Evolutionary conservation across 768 basidiomycete species (phyloP).

Genomic region (Hygrophorus pudorinus): DNA sequence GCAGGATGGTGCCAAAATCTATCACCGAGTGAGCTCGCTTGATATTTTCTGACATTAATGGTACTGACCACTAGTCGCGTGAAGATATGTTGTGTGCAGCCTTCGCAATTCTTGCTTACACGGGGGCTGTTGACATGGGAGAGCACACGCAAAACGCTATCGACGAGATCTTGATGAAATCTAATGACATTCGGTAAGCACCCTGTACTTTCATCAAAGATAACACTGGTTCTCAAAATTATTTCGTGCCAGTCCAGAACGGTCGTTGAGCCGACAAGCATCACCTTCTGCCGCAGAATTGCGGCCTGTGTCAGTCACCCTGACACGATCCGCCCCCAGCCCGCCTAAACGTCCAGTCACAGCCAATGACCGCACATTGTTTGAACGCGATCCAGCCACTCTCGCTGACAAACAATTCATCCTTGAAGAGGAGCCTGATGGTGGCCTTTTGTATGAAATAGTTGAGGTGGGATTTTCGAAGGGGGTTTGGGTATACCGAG

Average conservation of each 20-base stretch:
- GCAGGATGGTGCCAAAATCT: neutral
- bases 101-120: neutral
- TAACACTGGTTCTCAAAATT: neutral
- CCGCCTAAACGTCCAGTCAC: neutral
- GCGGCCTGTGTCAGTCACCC: neutral
- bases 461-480: neutral
- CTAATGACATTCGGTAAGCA: neutral
- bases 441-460: neutral
- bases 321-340: neutral
- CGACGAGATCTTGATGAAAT: conserved; percentile 1
- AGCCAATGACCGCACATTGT: neutral
- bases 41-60: neutral
- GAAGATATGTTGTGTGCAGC: conserved; percentile 3
- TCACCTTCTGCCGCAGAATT: neutral
- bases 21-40: conserved; percentile 1
- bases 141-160: neutral
- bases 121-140: neutral
- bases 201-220: neutral
- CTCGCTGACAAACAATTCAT: neutral
- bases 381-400: neutral
- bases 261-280: neutral
- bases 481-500: neutral
- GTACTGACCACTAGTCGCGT: neutral
- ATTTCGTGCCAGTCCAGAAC: neutral
- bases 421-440: neutral